Evolutionary conservation across 2,329 filamentous ascomycete genomes (phyloP), one percentile per base, ranked within the genome.

Genomic region (Penicillium concentricum): DNA sequence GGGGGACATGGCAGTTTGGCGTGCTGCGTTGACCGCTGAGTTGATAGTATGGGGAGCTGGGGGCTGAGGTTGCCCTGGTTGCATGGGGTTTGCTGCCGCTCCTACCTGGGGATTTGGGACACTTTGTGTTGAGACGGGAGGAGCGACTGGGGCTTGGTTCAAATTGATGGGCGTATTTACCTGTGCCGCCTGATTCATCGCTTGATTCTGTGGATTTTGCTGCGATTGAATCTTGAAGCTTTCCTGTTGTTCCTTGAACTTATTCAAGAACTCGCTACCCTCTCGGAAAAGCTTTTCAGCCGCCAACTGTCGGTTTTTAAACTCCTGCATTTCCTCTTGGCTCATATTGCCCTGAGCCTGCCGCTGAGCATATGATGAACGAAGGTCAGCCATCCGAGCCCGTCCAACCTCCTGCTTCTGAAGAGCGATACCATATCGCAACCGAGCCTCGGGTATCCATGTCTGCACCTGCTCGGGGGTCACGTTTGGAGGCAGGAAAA

Each of bases 241-340:
- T 51, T 79, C 76, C 60, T 80, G 78, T 58, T 80, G 78, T 41
- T 79, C 75, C 51, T 76, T 77, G 68, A 80, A 80, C 55, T 79
- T 79, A 38, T 68, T 72, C 58, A 80, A 64, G 57, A 79, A 80
- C 13, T 76, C 75, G 43, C 70, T 75, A n/a, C 76, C 76, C 59
- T 80, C 78, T 30, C 73, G 72, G 54, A 68, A 73, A 9, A 76
- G 65, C 55, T 74, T 77, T 52, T 78, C 73, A 6, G 74, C 73
- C 35, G 69, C 65, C 15, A 72, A 6, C 66, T 76, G 75, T n/a
- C 74, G 69, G 49, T 67, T 76, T 54, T 76, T 75, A 59, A 76
- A 75, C 15, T 76, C 74, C 51, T 75, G 72, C 37, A 75, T 67
- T 55, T 80, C 78, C 48, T 79, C 74, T 58, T 71, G 69, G 5